Percentiles rank a stretch among this genome's conserved stretches.
phyloP scores from a whole-genome alignment of 139 green algal genomes.

The Micractinium sp. region DNA sequence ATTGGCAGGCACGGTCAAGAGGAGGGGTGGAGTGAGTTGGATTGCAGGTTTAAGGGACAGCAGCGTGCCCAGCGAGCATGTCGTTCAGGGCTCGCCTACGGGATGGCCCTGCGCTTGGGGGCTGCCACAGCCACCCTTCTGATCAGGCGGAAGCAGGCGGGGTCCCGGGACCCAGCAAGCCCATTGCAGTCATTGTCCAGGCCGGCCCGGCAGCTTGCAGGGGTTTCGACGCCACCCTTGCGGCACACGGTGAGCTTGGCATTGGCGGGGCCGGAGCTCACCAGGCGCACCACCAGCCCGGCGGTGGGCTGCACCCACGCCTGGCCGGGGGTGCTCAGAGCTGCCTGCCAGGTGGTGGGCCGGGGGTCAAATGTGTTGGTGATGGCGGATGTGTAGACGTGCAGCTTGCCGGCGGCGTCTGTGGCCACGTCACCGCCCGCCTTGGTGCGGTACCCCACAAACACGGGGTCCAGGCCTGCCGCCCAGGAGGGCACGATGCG shows the following conservation, averaged over 20 bases:
- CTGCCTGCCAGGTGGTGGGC: not conserved
- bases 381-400: conserved; percentile 21
- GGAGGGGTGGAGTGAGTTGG: too few relatives aligned
- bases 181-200: conserved; percentile 18
- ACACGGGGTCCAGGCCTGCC: not conserved
- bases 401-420: not conserved
- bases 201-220: not conserved
- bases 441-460: conserved; percentile 7
- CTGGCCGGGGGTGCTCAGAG: not conserved
- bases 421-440: not conserved
- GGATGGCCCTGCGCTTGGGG: not conserved
- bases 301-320: not conserved
- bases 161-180: not conserved
- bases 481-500: conserved; percentile 21
- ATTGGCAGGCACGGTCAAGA: too few relatives aligned
- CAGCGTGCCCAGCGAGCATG: too few relatives aligned
- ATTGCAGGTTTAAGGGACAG: too few relatives aligned
- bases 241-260: conserved; percentile 11
- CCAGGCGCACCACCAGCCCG: conserved; percentile 19
- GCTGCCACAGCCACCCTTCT: not conserved
- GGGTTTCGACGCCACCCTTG: not conserved
- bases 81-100: too few relatives aligned
- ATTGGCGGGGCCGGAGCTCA: too few relatives aligned
- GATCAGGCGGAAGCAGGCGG: not conserved
- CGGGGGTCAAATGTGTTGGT: conserved; percentile 13